Conservation (phyloP, 345 rosid species). For the Eucalyptus marginata region DNA sequence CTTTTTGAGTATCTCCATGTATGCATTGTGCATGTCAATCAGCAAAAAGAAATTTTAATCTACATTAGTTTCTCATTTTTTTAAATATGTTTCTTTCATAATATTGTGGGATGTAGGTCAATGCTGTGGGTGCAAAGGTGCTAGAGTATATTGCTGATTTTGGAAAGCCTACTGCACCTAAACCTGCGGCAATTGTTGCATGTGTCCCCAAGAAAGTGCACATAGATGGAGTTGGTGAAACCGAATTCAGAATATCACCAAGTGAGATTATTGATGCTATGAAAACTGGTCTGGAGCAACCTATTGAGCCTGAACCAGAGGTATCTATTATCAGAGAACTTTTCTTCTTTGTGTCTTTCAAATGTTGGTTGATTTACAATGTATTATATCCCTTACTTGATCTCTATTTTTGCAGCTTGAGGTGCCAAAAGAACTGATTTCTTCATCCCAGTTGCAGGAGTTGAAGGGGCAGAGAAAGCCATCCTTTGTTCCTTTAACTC, state of each 20-base stretch:
- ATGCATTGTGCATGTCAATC: background rate
- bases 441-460: conserved; percentile 57
- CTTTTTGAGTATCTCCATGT: background rate
- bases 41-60: background rate
- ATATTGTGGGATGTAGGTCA: conserved; percentile 41
- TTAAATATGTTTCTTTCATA: background rate
- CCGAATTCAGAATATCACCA: conserved; percentile 71
- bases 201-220: conserved; percentile 91
- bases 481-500: conserved; percentile 40
- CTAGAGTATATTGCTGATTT: conserved; percentile 88
- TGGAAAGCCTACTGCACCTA: conserved; percentile 85
- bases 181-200: conserved; percentile 97
- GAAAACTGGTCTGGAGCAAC: conserved; percentile 62
- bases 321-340: conserved; percentile 14
- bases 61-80: background rate
- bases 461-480: conserved; percentile 55
- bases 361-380: background rate
- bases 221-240: conserved; percentile 72
- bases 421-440: conserved; percentile 87
- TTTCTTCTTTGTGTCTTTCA: background rate
- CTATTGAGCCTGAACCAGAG: conserved; percentile 99
- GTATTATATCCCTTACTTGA: background rate
- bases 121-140: conserved; percentile 82
- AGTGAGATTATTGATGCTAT: conserved; percentile 65
- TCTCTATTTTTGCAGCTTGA: conserved; percentile 62